Base-by-base conservation (phyloP, 2,329 filamentous ascomycete genomes). In the Nemania sp. region DNA sequence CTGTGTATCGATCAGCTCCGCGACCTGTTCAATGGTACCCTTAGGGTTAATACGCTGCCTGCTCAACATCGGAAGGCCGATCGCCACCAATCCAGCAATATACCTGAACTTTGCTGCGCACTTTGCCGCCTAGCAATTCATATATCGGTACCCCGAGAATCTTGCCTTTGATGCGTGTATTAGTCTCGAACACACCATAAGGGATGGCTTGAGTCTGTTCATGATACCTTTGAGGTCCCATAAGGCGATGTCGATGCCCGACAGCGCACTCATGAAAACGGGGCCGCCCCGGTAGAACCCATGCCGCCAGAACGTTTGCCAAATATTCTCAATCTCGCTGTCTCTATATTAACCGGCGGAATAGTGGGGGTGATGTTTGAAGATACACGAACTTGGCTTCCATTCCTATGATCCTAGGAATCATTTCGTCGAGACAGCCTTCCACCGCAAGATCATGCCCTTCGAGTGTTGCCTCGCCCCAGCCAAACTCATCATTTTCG, bases 11-110 rank as follows among this genome's bases (percentile, higher is more conserved):
- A 47, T 50, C 24, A 54, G 19, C 14, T n/a, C 6, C 7, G 26
- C 9, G 6, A 30, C 15, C 24, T 22, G 5, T n/a, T 3, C 12
- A 22, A 14, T 2, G 1, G n/a, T 14, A 3, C 8, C 8, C 3
- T 34, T 15, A 31, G 7, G 15, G 20, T 26, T 66, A 78, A 61
- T 69, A 85, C 77, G 84, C 87, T 63, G 85, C 82, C 2, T 64
- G 66, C 62, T 84, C 82, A 2, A 91, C 80, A 61, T 90, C 88
- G 6, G 73, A 70, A 0, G 89, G 89, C 3, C 86, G 74, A 61
- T 91, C 88, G 3, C 88, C 88, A 3, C 88, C 88, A 53, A 91
- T 91, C 88, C 89, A 91, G 12, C 84, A 84, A 65, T 91, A 91
- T 0, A 91, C 88, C 57, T 83, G 83, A 11, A 90, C 72, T 63